These are phyloP conservation scores for Leptodontidium sp. DNA, from an alignment of 2,329 filamentous ascomycete genomes.

Conservation along the genomic window DNA sequence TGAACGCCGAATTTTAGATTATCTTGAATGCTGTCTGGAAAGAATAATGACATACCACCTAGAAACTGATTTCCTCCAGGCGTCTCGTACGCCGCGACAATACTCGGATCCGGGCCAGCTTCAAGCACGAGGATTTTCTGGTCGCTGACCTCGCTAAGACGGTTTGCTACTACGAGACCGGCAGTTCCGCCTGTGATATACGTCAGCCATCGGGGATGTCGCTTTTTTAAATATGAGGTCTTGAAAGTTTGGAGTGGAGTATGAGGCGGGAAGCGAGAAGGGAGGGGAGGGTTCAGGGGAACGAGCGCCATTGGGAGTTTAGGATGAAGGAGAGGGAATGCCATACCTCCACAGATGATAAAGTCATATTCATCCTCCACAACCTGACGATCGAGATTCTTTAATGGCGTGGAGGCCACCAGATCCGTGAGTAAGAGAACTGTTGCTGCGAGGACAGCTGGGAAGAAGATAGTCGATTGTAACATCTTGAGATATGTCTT, in stretches of 20 bases:
- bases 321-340: background rate
- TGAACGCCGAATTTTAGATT: background rate
- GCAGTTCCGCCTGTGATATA: slow-evolving; percentile 53
- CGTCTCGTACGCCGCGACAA: slow-evolving; percentile 12
- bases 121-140: slow-evolving; percentile 51
- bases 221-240: too few species aligned
- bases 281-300: background rate
- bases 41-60: slow-evolving; percentile 31
- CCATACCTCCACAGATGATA: slow-evolving; percentile 52
- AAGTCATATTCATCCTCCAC: slow-evolving; percentile 44
- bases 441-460: too few species aligned
- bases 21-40: too few species aligned
- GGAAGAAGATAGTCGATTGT: too few species aligned
- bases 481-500: too few species aligned
- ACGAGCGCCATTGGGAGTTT: background rate
- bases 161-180: slow-evolving; percentile 52
- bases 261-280: background rate
- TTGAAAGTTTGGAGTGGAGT: background rate
- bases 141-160: slow-evolving; percentile 49
- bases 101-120: slow-evolving; percentile 43
- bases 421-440: background rate
- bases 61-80: slow-evolving; percentile 25
- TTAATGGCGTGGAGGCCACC: background rate
- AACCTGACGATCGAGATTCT: slow-evolving; percentile 4
- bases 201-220: too few species aligned